Percentiles rank a stretch among this genome's conserved stretches.
These are phyloP conservation scores for Diatrype stigma DNA, from an alignment of 2,329 filamentous ascomycete genomes.

Conservation along the genomic window DNA sequence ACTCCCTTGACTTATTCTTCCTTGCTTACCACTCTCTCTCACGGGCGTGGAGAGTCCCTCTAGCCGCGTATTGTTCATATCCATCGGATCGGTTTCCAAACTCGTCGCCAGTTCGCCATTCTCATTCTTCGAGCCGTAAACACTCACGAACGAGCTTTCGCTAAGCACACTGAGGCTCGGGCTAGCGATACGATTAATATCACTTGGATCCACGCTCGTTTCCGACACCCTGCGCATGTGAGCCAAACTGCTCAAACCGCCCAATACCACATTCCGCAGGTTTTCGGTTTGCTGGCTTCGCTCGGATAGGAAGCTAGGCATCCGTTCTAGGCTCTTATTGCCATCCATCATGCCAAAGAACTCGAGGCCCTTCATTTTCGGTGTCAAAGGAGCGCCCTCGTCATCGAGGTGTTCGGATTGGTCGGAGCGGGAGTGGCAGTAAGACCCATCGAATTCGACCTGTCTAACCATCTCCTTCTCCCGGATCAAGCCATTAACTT, in stretches of 20 bases:
- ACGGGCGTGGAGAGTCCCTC: constrained; percentile 17
- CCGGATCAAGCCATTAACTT: constrained; percentile 47
- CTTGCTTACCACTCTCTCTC: constrained; percentile 8
- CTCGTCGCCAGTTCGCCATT: constrained; percentile 7
- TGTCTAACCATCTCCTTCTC: constrained; percentile 52
- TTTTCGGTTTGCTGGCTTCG: constrained; percentile 56
- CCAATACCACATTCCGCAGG: constrained; percentile 55
- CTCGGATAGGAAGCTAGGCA: constrained; percentile 64
- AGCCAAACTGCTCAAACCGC: constrained; percentile 42
- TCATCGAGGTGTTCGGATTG: constrained; percentile 17
- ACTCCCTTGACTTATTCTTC: constrained; percentile 16
- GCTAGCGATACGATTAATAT: constrained; percentile 42
- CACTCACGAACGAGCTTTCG: constrained; percentile 63
- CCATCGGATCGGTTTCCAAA: constrained; percentile 11
- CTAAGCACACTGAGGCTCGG: constrained; percentile 61
- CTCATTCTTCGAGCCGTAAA: constrained; percentile 46
- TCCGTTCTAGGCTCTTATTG: constrained; percentile 42
- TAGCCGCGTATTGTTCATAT: constrained; percentile 19
- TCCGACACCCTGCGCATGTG: constrained; percentile 47
- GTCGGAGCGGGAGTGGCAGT: constrained; percentile 29
- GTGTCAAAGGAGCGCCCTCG: constrained; percentile 14
- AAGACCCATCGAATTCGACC: constrained; percentile 40
- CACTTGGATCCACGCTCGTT: constrained; percentile 32
- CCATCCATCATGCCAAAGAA: constrained; percentile 24
- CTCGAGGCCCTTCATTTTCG: constrained; percentile 13